Conservation (phyloP, 2,329 filamentous ascomycete genomes). For the Botrytis squamosa region DNA sequence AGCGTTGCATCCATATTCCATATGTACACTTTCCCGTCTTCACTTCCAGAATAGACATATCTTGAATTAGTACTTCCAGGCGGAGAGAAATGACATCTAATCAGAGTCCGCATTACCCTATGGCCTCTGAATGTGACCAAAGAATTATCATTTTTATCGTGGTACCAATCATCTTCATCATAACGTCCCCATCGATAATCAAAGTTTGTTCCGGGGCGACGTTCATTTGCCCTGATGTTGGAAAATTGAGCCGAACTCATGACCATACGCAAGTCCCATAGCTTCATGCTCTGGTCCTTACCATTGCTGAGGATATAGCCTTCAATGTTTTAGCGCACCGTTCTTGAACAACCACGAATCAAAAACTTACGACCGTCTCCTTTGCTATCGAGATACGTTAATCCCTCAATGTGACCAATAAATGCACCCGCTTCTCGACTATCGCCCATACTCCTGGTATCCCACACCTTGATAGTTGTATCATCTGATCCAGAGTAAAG, state of each 20-base stretch:
- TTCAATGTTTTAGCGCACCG: constrained; percentile 23
- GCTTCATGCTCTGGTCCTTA: constrained; percentile 95
- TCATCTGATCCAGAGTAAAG: constrained; percentile 96
- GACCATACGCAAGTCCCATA: constrained; percentile 93
- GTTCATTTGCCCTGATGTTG: constrained; percentile 53
- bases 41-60: constrained; percentile 90
- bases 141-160: constrained; percentile 83
- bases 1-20: constrained; percentile 92
- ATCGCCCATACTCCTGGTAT: constrained; percentile 87
- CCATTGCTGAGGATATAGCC: constrained; percentile 86
- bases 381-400: constrained; percentile 70
- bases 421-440: constrained; percentile 67
- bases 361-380: constrained; percentile 55
- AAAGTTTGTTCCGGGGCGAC: constrained; percentile 57
- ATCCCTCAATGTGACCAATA: constrained; percentile 63
- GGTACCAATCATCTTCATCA: constrained; percentile 63
- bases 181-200: constrained; percentile 73
- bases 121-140: constrained; percentile 93
- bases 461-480: constrained; percentile 93
- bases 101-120: constrained; percentile 82
- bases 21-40: constrained; percentile 85
- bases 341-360: background rate
- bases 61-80: constrained; percentile 80
- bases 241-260: constrained; percentile 68
- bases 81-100: constrained; percentile 93